These are phyloP conservation scores for Russula vinacea DNA, from an alignment of 768 basidiomycete species.

Conservation along the genomic window DNA sequence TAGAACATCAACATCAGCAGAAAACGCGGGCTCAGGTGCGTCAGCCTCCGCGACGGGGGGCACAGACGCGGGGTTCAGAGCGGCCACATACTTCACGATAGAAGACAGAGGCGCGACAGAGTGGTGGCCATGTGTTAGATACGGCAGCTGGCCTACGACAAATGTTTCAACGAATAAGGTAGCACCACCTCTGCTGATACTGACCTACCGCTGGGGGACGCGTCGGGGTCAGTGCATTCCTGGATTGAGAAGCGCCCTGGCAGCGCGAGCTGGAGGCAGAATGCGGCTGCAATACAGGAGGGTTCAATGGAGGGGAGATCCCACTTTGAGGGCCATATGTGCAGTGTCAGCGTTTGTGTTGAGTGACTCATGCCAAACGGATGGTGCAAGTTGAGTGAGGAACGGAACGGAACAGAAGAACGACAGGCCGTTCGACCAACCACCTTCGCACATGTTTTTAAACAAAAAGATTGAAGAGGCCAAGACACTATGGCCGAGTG, in stretches of 20 bases:
- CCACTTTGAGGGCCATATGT: constrained; percentile 72
- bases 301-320: constrained; percentile 65
- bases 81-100: constrained; percentile 63
- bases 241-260: constrained; percentile 64
- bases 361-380: constrained; percentile 24
- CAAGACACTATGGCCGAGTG: constrained; percentile 29
- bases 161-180: not conserved
- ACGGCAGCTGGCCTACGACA: constrained; percentile 65
- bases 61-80: constrained; percentile 40
- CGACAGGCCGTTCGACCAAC: not conserved
- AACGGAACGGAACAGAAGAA: too few species aligned
- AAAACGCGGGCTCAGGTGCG: constrained; percentile 22
- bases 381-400: not conserved
- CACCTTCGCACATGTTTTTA: not conserved
- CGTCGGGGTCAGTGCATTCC: constrained; percentile 65
- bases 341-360: constrained; percentile 38
- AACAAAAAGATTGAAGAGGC: not conserved
- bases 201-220: constrained; percentile 67
- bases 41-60: constrained; percentile 33
- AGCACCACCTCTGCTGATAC: constrained; percentile 22
- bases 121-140: constrained; percentile 56
- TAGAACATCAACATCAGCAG: constrained; percentile 47
- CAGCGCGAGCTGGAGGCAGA: constrained; percentile 65
- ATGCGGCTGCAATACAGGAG: constrained; percentile 56
- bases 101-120: constrained; percentile 51